Percentiles rank a stretch among this genome's conserved stretches.
Evolutionary conservation across 2,329 filamentous ascomycete species (phyloP).

Genomic region (Sporothrix pallida): DNA sequence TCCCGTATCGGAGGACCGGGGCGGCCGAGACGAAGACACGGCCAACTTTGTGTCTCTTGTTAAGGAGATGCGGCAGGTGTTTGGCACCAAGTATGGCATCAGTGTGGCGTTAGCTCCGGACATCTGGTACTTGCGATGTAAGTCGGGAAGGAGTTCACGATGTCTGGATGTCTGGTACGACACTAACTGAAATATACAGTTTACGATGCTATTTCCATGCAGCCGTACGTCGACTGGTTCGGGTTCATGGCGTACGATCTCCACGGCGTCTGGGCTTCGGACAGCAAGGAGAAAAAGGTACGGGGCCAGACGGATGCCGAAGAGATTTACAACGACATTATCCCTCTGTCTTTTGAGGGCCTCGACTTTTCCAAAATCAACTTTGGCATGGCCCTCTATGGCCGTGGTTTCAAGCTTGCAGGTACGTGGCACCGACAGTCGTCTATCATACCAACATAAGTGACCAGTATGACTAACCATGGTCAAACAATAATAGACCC

Average conservation of each 20-base stretch:
- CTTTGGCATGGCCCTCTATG: conserved; percentile 8
- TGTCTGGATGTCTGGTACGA: too few species aligned
- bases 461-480: too few species aligned
- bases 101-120: background rate
- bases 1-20: background rate
- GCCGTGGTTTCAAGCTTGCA: background rate
- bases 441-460: too few species aligned
- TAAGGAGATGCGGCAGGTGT: background rate
- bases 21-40: background rate
- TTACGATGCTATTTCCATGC: background rate
- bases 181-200: background rate
- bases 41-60: background rate
- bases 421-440: too few species aligned
- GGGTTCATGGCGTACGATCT: conserved; percentile 12
- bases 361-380: background rate
- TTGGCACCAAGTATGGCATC: background rate
- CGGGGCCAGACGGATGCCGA: background rate
- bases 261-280: background rate
- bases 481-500: background rate
- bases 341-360: background rate
- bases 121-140: background rate
- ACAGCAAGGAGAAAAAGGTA: background rate
- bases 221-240: conserved; percentile 15
- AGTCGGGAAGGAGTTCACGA: too few species aligned
- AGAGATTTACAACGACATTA: background rate